Conservation (phyloP, 2,329 filamentous ascomycete species). For the Sordariomycetes sp. region DNA sequence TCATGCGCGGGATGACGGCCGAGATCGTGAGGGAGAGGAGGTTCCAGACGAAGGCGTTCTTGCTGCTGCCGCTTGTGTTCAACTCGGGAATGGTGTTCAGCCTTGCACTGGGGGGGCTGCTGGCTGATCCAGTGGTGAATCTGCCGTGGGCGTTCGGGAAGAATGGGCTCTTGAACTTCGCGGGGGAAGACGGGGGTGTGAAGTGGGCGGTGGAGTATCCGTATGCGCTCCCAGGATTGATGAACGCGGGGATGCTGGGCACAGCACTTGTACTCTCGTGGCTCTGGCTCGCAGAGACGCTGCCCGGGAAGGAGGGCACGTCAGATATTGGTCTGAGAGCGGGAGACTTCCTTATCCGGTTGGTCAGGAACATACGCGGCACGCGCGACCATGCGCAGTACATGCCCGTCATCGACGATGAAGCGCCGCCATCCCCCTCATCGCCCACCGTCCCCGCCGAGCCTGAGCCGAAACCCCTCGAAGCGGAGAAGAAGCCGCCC, state of each 20-base stretch:
- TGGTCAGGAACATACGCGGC: slow-evolving; percentile 7
- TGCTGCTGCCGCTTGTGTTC: slow-evolving; percentile 51
- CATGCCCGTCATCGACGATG: slow-evolving; percentile 6
- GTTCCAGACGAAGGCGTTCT: slow-evolving; percentile 34
- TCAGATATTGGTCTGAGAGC: slow-evolving; percentile 6
- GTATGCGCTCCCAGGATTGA: slow-evolving; percentile 29
- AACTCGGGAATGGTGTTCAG: slow-evolving; percentile 36
- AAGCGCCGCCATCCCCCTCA: not conserved
- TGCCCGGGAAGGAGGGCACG: slow-evolving; percentile 18
- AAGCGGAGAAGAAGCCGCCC: slow-evolving; percentile 1
- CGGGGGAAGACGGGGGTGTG: slow-evolving; percentile 10
- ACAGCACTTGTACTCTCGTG: slow-evolving; percentile 19
- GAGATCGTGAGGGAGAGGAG: slow-evolving; percentile 64
- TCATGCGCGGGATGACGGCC: slow-evolving; percentile 65
- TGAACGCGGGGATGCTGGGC: slow-evolving; percentile 23
- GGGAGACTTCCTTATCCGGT: slow-evolving; percentile 7
- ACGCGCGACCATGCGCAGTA: slow-evolving; percentile 7
- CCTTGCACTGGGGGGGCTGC: slow-evolving; percentile 28
- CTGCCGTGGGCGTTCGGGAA: slow-evolving; percentile 26
- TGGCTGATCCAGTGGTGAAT: slow-evolving; percentile 29
- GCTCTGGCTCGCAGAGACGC: slow-evolving; percentile 23
- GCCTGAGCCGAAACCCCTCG: no score
- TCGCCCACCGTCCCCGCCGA: not conserved
- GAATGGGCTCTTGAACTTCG: slow-evolving; percentile 20
- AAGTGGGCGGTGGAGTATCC: slow-evolving; percentile 28